Conservation (phyloP, 2,329 filamentous ascomycete species). For the Clonostachys solani region DNA sequence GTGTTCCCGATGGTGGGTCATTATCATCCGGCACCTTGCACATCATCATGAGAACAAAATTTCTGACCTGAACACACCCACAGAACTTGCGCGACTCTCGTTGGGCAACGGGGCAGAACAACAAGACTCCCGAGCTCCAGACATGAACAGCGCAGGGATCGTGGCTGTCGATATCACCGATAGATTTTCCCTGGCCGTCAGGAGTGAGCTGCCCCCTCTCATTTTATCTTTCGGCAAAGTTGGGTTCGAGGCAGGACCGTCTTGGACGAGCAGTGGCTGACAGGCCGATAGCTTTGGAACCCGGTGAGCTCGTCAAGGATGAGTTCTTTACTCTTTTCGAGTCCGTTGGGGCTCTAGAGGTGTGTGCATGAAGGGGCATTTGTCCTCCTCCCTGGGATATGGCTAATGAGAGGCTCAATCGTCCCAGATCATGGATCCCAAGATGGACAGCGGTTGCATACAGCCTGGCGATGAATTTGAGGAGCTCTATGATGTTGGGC, state of each 20-base stretch:
- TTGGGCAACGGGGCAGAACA: conserved; percentile 24
- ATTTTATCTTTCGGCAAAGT: conserved; percentile 1
- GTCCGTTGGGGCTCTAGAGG: conserved; percentile 82
- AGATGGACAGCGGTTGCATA: conserved; percentile 95
- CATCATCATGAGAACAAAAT: background rate
- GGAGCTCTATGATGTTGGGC: conserved; percentile 72
- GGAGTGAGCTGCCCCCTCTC: conserved; percentile 32
- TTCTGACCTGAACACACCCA: background rate
- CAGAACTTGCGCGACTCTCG: conserved; percentile 36
- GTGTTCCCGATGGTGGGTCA: conserved; percentile 26
- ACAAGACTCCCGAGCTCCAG: conserved; percentile 28
- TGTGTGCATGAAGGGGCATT: conserved; percentile 16
- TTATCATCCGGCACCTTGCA: background rate
- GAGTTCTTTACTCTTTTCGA: conserved; percentile 91
- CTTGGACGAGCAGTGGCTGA: conserved; percentile 13
- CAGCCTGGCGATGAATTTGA: conserved; percentile 76
- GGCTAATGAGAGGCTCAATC: background rate
- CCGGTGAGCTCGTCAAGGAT: conserved; percentile 90
- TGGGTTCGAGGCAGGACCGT: background rate
- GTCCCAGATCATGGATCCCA: conserved; percentile 90
- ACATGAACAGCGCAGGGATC: conserved; percentile 41
- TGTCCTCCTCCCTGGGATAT: background rate
- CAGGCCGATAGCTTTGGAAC: conserved; percentile 55
- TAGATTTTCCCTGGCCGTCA: conserved; percentile 47
- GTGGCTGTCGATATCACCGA: conserved; percentile 55